phyloP scores from a whole-genome alignment of 345 rosid species.

The Balakata baccata region DNA sequence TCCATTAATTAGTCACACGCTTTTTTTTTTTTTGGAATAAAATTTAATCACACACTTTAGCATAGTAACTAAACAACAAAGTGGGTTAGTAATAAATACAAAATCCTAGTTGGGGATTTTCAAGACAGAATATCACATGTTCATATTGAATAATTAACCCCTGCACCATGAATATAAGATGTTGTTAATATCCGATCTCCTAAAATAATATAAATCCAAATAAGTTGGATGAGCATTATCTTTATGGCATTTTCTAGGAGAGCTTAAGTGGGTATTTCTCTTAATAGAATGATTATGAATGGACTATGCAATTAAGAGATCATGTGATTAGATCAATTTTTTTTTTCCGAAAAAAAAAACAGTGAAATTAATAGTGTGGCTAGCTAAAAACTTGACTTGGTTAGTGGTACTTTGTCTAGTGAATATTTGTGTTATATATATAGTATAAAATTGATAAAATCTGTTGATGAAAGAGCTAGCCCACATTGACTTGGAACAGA shows the following conservation, averaged over 20 bases:
- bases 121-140: constrained; percentile 29
- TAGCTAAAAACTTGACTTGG: not conserved
- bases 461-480: not conserved
- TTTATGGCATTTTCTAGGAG: not conserved
- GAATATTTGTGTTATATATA: no score
- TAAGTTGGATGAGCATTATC: constrained; percentile 4
- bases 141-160: not conserved
- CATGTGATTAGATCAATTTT: no score
- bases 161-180: not conserved
- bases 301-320: not conserved
- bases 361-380: not conserved
- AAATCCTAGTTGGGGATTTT: constrained; percentile 24
- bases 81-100: constrained; percentile 16
- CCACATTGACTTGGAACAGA: not conserved
- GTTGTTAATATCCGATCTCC: not conserved
- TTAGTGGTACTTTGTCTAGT: not conserved
- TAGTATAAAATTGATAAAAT: no score
- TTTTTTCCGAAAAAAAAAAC: not conserved
- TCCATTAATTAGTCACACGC: no score
- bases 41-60: constrained; percentile 1
- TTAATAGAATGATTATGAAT: not conserved
- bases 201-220: not conserved
- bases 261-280: not conserved
- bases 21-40: not conserved
- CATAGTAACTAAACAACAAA: constrained; percentile 5